Percentiles rank a stretch among this genome's conserved stretches.
These are phyloP conservation scores for Aureobasidium sp. DNA, from an alignment of 2,329 filamentous ascomycete genomes.

Conservation along the genomic window DNA sequence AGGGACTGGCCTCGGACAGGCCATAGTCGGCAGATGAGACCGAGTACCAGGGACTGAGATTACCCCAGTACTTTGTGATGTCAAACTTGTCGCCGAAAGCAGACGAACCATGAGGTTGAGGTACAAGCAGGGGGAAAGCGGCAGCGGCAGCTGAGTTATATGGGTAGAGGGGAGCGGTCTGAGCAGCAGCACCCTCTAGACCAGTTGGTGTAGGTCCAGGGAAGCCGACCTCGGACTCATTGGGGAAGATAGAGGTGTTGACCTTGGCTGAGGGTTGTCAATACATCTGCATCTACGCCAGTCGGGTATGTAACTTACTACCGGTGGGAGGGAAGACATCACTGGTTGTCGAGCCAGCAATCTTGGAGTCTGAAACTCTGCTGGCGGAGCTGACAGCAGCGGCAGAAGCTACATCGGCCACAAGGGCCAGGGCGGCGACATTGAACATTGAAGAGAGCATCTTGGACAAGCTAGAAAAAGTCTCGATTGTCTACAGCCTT, in stretches of 20 bases:
- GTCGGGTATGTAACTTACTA: background rate
- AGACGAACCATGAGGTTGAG: conserved; percentile 4
- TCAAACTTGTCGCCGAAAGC: background rate
- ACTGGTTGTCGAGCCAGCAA: background rate
- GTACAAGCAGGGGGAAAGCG: background rate
- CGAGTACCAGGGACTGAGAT: conserved; percentile 11
- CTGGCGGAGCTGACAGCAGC: background rate
- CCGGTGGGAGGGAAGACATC: background rate
- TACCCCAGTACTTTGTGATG: conserved; percentile 11
- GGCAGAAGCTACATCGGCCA: background rate
- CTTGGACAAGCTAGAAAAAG: background rate
- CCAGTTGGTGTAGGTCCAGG: conserved; percentile 8
- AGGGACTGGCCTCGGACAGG: background rate
- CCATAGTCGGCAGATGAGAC: conserved; percentile 9
- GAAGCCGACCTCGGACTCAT: conserved; percentile 4
- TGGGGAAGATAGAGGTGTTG: conserved; percentile 1
- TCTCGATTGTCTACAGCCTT: background rate
- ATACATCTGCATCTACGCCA: background rate
- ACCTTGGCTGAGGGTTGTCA: background rate
- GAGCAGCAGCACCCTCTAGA: background rate
- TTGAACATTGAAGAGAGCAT: conserved; percentile 7
- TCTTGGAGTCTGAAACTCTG: background rate
- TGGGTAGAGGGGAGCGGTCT: conserved; percentile 10
- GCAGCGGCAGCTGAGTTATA: conserved; percentile 3
- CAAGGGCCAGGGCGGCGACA: background rate